Evolutionary conservation across 2,329 filamentous ascomycete species (phyloP), one percentile per base, ranked within the genome.

Genomic region (Drechslerella dactyloides): DNA sequence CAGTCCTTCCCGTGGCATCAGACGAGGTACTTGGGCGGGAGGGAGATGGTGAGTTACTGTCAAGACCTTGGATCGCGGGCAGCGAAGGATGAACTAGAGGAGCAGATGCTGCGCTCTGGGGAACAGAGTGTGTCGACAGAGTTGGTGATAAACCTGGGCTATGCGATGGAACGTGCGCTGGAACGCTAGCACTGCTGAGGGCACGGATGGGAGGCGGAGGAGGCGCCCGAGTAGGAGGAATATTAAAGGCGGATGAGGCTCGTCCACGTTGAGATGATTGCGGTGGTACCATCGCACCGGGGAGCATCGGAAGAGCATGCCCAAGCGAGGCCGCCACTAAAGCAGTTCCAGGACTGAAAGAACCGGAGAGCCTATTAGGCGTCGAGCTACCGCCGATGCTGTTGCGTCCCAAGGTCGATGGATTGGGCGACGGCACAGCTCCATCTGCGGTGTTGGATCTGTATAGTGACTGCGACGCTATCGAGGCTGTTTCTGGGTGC

Each of bases 141-240:
- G 66, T 70, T 23, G 66, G 66, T 13, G 66, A 70, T 40, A 70
- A 23, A 19, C 53, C 48, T 11, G 66, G 66, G 11, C 53, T 64
- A 10, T 64, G 53, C 17, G 59, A 37, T 23, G 55, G 46, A 33
- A 59, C 56, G 13, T 64, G 53, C 17, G 59, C 24, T 23, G 55
- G 46, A 33, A 59, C 56, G 13, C 55, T 70, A 30, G 59, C 60
- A 21, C 54, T 70, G 23, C 66, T 70, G 13, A 70, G 60, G 10
- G 66, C 66, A 19, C 66, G 59, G 24, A 70, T 62, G 6, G 66
- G 66, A 42, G 66, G 66, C 50, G 66, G 66, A 6, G 66, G 66
- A 30, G 66, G 66, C 8, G 66, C 66, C 15, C 66, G 48, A 13
- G 59, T 64, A 2, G 66, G 66, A n/a, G 66, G 66, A 2, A 64